Evolutionary conservation across 495 filamentous ascomycete genomes (phyloP), one percentile per base, ranked within the genome.

Genomic region (Chlorociboria aeruginascens): DNA sequence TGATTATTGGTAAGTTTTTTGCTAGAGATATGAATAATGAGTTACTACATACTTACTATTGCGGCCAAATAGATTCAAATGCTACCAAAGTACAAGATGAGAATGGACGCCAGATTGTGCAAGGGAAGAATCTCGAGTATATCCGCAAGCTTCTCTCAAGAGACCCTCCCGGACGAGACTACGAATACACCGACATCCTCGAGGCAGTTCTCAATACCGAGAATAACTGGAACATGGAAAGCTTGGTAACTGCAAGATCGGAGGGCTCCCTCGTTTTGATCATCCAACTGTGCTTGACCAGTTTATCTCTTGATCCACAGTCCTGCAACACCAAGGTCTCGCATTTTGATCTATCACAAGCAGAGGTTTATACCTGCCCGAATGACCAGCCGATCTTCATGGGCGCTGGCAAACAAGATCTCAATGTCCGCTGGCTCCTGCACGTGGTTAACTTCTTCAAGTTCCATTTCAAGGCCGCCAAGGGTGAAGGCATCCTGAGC

Each of bases 361-460:
- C 34, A 8, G 9, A 35, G 11, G 53, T 34, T 3, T 61, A 61
- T 35, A 32, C 30, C 32, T 30, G 29, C 10, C 8, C 32, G 8
- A 28, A 28, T 10, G 10, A 12, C 8, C 42, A 52, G 14, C 55
- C 58, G 16, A 12, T 56, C 8, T 57, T 61, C 32, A 25, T 40
- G 13, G 58, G 55, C 0, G 37, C 31, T 8, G 42, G 17, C 12
- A 52, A 50, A 30, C 12, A 45, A 8, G n/a, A 43, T 14, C 31
- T 58, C 16, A 56, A 61, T 35, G 29, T 46, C 3, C 43, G 39
- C 8, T 49, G 47, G 47, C 42, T 58, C 7, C 32, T 56, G 6
- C 46, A 58, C 28, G 37, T 40, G 7, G 40, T 54, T 16, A 61
- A 61, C 30, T 56, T 56, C 53, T 61, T 61, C 33, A 51, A 52